Conservation (phyloP, 805 yeast species). For the Kuraishia piskuri region DNA sequence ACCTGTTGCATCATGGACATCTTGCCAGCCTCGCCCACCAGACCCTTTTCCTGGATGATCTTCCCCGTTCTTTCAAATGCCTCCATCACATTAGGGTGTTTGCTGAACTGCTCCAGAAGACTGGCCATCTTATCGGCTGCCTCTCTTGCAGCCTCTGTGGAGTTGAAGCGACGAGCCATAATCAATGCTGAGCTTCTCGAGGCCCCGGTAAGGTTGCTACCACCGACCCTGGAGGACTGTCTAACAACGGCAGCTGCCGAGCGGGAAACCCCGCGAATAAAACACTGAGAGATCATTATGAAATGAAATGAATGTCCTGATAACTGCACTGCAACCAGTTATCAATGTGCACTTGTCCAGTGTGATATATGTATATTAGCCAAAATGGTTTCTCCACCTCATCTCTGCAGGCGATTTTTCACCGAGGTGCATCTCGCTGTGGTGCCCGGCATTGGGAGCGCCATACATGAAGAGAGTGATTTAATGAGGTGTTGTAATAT, state of each 20-base stretch:
- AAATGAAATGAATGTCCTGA: too few relatives aligned
- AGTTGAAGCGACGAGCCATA: background rate
- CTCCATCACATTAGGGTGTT: conserved; percentile 24
- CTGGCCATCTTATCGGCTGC: conserved; percentile 3
- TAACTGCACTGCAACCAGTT: too few relatives aligned
- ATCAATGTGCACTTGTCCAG: too few relatives aligned
- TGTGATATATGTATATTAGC: too few relatives aligned
- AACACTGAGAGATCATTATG: background rate
- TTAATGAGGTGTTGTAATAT: background rate
- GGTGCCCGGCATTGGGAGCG: too few relatives aligned
- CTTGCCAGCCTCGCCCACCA: conserved; percentile 6
- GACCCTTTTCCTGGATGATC: conserved; percentile 16
- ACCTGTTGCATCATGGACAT: conserved; percentile 17
- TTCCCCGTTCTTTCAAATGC: conserved; percentile 23
- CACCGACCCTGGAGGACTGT: background rate
- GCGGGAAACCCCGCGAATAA: background rate
- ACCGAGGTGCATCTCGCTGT: background rate
- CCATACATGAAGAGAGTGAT: background rate
- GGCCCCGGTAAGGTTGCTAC: background rate
- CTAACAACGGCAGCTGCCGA: background rate
- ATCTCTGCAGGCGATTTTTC: background rate
- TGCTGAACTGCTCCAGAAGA: conserved; percentile 18
- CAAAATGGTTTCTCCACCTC: too few relatives aligned
- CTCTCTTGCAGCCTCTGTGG: background rate
- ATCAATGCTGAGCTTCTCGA: background rate